Conservation (phyloP, 768 basidiomycete species). For the Saitozyma sp. region DNA sequence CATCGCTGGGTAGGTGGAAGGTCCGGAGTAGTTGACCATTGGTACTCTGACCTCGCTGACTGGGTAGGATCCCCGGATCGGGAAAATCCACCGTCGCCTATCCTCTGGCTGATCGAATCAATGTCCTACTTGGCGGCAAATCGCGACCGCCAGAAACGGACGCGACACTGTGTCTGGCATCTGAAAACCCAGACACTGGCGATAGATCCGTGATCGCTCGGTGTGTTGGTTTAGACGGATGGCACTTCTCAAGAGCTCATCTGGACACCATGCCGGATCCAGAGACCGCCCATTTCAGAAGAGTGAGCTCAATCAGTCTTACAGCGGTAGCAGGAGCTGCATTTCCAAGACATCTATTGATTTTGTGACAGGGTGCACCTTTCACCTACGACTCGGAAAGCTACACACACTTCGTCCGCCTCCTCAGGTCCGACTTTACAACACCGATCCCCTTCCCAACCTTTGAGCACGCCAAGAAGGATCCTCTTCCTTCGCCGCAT, state of each 20-base stretch:
- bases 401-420: constrained; percentile 38
- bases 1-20: constrained; percentile 21
- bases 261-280: constrained; percentile 68
- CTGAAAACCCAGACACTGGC: background rate
- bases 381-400: constrained; percentile 75
- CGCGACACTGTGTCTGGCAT: background rate
- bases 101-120: constrained; percentile 61
- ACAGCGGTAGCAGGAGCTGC: no score
- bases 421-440: background rate
- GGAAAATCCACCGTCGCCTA: constrained; percentile 79
- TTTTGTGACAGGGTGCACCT: constrained; percentile 62
- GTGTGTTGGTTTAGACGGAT: constrained; percentile 82
- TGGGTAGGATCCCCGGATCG: constrained; percentile 63
- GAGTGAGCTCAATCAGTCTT: constrained; percentile 49
- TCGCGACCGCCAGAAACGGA: background rate
- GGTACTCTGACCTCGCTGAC: constrained; percentile 56
- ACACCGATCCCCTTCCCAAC: constrained; percentile 64
- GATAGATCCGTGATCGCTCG: constrained; percentile 55
- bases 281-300: constrained; percentile 69
- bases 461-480: constrained; percentile 84
- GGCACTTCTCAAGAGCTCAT: constrained; percentile 82
- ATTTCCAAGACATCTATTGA: no score
- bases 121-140: constrained; percentile 53
- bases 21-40: constrained; percentile 35
- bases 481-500: constrained; percentile 67